A percentile compares a stretch with the other conserved stretches of the same genome.
phyloP scores from a whole-genome alignment of 345 rosid genomes.

The Kandelia obovata region DNA sequence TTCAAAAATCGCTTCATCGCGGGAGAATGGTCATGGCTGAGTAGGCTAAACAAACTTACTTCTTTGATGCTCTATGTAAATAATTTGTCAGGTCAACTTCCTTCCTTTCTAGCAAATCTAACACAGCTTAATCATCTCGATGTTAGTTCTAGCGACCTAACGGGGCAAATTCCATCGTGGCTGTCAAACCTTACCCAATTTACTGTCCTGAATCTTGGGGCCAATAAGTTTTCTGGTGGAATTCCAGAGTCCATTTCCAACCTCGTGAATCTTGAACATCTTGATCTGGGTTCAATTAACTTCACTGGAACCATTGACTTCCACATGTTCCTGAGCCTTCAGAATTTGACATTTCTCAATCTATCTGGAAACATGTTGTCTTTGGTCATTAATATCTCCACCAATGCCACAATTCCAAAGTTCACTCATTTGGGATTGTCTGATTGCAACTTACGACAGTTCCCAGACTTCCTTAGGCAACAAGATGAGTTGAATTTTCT shows the following conservation, averaged over 20 bases:
- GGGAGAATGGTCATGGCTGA: no score
- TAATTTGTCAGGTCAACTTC: constrained; percentile 5
- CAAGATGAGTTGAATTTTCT: neutral
- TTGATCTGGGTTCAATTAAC: neutral
- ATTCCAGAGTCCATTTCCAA: no score
- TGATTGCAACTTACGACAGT: constrained; percentile 15
- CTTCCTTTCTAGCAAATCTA: constrained; percentile 4
- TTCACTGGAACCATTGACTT: constrained; percentile 16
- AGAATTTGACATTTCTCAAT: fast-evolving
- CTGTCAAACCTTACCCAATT: neutral
- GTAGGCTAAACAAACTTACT: neutral
- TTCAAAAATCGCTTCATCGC: no score
- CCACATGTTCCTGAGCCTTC: neutral
- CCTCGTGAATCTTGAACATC: no score
- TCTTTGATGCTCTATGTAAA: neutral
- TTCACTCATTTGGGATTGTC: neutral
- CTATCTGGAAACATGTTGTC: constrained; percentile 18
- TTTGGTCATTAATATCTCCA: neutral
- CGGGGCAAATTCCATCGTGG: neutral
- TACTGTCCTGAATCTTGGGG: no score
- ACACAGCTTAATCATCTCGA: neutral
- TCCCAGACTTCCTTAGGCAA: constrained; percentile 14
- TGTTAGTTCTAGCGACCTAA: neutral
- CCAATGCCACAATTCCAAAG: neutral
- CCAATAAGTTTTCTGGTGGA: no score